phyloP scores from a whole-genome alignment of 139 green algal species.

The Limnomonas spitsbergensis region DNA sequence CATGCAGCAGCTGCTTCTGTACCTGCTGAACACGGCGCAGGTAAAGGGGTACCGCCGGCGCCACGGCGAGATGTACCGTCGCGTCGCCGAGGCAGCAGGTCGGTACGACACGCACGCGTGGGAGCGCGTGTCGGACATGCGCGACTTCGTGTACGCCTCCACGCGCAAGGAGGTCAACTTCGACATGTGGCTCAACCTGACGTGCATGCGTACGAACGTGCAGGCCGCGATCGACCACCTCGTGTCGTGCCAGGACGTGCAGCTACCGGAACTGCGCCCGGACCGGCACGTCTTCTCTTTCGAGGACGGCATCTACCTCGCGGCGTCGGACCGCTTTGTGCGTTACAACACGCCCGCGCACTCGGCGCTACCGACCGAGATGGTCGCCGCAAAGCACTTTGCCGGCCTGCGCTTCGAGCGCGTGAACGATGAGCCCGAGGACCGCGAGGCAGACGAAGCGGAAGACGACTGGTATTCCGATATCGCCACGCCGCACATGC shows the following conservation, averaged over 20 bases:
- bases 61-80: neutral
- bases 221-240: slow-evolving; percentile 10
- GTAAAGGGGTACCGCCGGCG: neutral
- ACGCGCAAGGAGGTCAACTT: slow-evolving; percentile 22
- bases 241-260: neutral
- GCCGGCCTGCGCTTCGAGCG: neutral
- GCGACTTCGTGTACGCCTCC: slow-evolving; percentile 7
- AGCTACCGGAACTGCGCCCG: slow-evolving; percentile 16
- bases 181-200: slow-evolving; percentile 18
- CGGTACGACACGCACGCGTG: slow-evolving; percentile 9
- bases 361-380: slow-evolving; percentile 8
- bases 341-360: neutral
- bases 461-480: slow-evolving; percentile 6
- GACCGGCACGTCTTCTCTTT: slow-evolving; percentile 21
- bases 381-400: slow-evolving; percentile 22
- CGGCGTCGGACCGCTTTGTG: slow-evolving; percentile 10
- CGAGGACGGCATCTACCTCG: slow-evolving; percentile 28
- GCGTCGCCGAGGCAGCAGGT: neutral
- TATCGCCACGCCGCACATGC: slow-evolving; percentile 11
- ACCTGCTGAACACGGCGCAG: slow-evolving; percentile 4
- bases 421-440: neutral
- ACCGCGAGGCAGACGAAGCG: neutral
- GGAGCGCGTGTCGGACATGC: neutral
- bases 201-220: neutral
- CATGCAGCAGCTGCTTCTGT: slow-evolving; percentile 11